phyloP scores from a whole-genome alignment of 768 basidiomycete species.

The Lentinula boryana region DNA sequence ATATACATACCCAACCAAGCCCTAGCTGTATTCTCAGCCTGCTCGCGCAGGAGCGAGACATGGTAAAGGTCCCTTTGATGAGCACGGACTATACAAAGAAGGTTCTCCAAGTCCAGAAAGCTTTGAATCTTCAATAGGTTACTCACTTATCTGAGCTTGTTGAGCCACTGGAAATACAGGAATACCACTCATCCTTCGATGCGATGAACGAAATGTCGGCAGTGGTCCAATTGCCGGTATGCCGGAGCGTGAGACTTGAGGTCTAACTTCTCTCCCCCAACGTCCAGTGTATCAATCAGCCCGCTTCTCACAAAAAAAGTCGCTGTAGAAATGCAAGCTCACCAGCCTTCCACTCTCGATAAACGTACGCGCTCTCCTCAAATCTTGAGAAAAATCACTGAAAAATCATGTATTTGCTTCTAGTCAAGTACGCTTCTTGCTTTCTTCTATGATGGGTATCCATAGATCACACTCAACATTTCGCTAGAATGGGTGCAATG shows the following conservation, averaged over 20 bases:
- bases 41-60: conserved; percentile 67
- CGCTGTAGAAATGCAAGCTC: conserved; percentile 12
- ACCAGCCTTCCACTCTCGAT: conserved; percentile 63
- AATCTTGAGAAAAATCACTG: conserved; percentile 1
- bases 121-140: not conserved
- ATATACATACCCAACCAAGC: conserved; percentile 64
- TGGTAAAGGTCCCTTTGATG: conserved; percentile 82
- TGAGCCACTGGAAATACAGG: conserved; percentile 67
- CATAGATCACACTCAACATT: not conserved
- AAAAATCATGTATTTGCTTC: conserved; percentile 3
- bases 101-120: conserved; percentile 7
- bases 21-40: conserved; percentile 67
- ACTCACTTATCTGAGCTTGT: conserved; percentile 84
- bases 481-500: conserved; percentile 79
- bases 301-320: conserved; percentile 8
- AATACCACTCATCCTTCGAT: conserved; percentile 8
- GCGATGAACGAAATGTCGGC: no score
- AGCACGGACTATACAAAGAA: conserved; percentile 56
- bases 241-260: not conserved
- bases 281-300: conserved; percentile 14
- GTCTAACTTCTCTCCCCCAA: no score
- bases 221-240: conserved; percentile 1
- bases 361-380: conserved; percentile 48
- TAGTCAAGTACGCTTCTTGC: conserved; percentile 53
- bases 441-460: conserved; percentile 9